phyloP scores from a whole-genome alignment of 495 filamentous ascomycete genomes.

The Xylaria cubensis region DNA sequence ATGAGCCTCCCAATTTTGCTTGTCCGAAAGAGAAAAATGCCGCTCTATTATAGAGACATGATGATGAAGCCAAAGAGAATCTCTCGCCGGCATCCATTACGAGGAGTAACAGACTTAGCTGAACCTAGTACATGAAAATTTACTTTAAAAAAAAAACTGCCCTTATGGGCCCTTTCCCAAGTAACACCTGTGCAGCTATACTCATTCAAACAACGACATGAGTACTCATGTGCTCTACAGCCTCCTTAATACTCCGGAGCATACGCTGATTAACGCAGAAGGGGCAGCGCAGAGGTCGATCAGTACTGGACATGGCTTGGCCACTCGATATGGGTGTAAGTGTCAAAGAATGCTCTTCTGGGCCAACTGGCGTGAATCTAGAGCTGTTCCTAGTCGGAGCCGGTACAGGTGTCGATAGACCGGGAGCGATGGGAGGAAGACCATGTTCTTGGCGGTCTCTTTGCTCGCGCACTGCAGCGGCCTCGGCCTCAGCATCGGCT shows the following conservation, averaged over 20 bases:
- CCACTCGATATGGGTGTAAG: slow-evolving; percentile 57
- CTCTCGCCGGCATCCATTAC: neutral
- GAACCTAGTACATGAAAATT: neutral
- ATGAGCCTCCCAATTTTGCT: neutral
- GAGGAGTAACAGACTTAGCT: neutral
- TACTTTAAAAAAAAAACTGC: neutral
- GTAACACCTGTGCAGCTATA: neutral
- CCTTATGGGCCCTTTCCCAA: neutral
- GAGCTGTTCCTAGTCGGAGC: slow-evolving; percentile 27
- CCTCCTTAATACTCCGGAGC: slow-evolving; percentile 63
- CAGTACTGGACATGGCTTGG: slow-evolving; percentile 49
- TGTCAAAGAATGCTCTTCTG: slow-evolving; percentile 47
- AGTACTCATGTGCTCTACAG: slow-evolving; percentile 65
- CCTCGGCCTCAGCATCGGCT: slow-evolving; percentile 55
- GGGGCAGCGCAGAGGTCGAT: slow-evolving; percentile 60
- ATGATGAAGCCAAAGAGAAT: neutral
- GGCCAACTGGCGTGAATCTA: slow-evolving; percentile 35
- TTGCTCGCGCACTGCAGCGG: slow-evolving; percentile 52
- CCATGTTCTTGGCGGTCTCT: slow-evolving; percentile 53
- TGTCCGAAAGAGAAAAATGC: neutral
- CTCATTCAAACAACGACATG: slow-evolving; percentile 57
- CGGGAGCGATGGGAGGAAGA: slow-evolving; percentile 43
- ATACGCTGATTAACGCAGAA: slow-evolving; percentile 64
- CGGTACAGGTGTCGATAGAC: slow-evolving; percentile 34
- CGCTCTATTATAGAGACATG: neutral